These are phyloP conservation scores for Cucurbita maxima DNA, from an alignment of 306 rosid genomes.

Conservation along the genomic window DNA sequence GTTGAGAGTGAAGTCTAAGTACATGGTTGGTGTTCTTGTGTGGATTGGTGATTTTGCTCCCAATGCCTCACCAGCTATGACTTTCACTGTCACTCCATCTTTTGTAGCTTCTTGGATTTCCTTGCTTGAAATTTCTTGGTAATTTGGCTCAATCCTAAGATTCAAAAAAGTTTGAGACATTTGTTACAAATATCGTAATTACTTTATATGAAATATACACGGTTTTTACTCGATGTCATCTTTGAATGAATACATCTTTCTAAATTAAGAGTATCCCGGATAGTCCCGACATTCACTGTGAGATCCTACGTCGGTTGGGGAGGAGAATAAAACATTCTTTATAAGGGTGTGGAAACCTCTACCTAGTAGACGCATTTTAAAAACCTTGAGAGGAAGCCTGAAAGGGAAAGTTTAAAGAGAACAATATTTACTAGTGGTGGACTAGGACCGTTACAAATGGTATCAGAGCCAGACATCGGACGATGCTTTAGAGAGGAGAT, in stretches of 20 bases:
- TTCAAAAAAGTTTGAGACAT: neutral
- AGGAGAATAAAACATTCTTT: no score
- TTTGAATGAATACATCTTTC: neutral
- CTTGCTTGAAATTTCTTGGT: slow-evolving; percentile 71
- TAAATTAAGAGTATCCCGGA: neutral
- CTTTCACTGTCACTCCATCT: slow-evolving; percentile 76
- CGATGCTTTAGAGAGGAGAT: no score
- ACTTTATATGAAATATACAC: neutral
- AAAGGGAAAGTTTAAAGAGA: no score
- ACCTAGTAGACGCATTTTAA: no score
- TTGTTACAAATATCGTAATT: neutral
- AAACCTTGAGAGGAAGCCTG: no score
- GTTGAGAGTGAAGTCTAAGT: slow-evolving; percentile 68
- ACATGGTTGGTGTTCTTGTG: slow-evolving; percentile 93
- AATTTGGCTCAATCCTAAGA: slow-evolving; percentile 79
- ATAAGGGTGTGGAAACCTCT: no score
- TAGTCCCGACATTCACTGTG: neutral
- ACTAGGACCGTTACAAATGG: no score
- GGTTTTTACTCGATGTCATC: neutral
- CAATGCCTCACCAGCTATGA: slow-evolving; percentile 84
- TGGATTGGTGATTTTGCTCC: slow-evolving; percentile 71
- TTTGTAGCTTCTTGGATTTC: slow-evolving; percentile 46
- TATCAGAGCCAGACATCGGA: no score
- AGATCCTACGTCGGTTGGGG: no score
- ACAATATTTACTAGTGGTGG: no score